Base-by-base conservation (phyloP, 2,329 filamentous ascomycete genomes). In the Clarireedia paspali region DNA sequence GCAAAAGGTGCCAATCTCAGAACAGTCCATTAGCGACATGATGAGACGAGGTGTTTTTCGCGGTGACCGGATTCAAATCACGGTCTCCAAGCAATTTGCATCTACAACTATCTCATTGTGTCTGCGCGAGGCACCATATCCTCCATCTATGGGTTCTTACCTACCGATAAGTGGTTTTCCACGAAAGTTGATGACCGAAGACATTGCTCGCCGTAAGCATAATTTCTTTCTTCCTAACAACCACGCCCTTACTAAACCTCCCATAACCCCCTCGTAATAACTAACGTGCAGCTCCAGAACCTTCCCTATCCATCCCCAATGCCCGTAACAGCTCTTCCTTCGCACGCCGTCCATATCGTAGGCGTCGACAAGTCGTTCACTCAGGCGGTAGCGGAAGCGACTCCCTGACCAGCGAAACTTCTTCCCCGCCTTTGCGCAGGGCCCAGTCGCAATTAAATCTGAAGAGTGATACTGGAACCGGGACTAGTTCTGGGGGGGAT, bases 151-250 rank as follows among this genome's bases (percentile, higher is more conserved):
- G 7, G 24, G 30, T 27, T 42, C 6, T 7, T 27, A 42, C n/a
- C 20, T 51, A 15, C 49, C 49, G 6, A 51, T 51, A n/a, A 51
- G 49, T 40, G 49, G 49, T 6, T 51, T 51, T 9, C 49, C 49
- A 17, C n/a, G 49, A 10, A 51, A 17, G 4, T 39, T 51, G 10
- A 51, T 51, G 36, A 44, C 23, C 14, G 54, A 51, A 27, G 30
- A 51, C 51, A 46, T 45, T 23, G 17, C 30, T 7, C 15, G 40
- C 20, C 15, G 53, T 42, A 36, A 24, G 47, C 14, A 17, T 7
- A 50, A 6, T 39, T 24, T n/a, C 30, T 20, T 50, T 6, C 14
- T n/a, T 44, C 15, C 20, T 17, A 17, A 12, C 23, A 39, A 23
- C 14, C 34, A 20, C 20, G 40, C 5, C 40, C 9, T 30, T 30